Evolutionary conservation across 176 grass and related monocot genomes (phyloP).

Genomic region (Oropetium thomaeum): DNA sequence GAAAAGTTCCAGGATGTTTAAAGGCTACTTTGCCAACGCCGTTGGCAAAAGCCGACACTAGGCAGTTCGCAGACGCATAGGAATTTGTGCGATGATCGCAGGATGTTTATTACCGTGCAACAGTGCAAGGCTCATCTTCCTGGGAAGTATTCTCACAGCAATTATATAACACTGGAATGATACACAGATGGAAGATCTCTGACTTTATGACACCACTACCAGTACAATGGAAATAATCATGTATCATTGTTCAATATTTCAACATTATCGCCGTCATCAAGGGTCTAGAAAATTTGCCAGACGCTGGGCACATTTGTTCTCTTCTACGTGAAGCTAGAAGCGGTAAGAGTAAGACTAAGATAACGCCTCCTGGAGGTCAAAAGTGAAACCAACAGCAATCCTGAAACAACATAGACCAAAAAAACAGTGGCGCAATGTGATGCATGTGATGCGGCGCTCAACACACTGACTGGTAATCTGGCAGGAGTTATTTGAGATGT

Average conservation of each 20-base stretch:
- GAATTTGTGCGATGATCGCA: too few species aligned
- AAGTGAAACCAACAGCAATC: conserved; percentile 31
- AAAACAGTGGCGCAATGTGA: conserved; percentile 14
- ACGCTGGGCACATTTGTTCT: conserved; percentile 26
- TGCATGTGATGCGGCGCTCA: not conserved
- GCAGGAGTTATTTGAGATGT: conserved; percentile 49
- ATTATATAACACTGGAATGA: not conserved
- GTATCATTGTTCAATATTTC: conserved; percentile 49
- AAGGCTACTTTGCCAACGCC: not conserved
- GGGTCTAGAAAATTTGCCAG: conserved; percentile 48
- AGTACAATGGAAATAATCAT: conserved; percentile 41
- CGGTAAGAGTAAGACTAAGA: conserved; percentile 31
- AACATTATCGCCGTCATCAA: conserved; percentile 58
- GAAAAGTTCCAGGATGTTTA: not conserved
- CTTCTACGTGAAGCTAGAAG: conserved; percentile 45
- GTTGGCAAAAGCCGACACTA: not conserved
- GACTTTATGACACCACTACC: not conserved
- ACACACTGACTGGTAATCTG: conserved; percentile 15
- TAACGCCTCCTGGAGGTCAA: conserved; percentile 41
- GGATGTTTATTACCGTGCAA: too few species aligned
- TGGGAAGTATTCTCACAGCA: too few species aligned
- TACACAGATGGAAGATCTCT: not conserved
- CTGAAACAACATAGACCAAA: conserved; percentile 45
- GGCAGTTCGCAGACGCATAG: too few species aligned
- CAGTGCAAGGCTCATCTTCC: too few species aligned